phyloP scores from a whole-genome alignment of 306 rosid species.

The Styphnolobium japonicum region DNA sequence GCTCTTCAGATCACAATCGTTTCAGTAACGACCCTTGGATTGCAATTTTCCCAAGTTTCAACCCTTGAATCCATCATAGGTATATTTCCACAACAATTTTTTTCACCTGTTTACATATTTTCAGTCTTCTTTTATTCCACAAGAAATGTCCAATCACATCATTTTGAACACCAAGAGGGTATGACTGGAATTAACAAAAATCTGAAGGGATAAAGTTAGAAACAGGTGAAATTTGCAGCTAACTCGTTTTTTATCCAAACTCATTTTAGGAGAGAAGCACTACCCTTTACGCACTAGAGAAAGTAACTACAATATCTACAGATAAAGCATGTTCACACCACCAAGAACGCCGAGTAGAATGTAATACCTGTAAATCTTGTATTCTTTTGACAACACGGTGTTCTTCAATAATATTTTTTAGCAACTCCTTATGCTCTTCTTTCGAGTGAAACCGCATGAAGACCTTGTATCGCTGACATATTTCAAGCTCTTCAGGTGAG shows the following conservation, averaged over 20 bases:
- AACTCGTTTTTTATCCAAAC: not conserved
- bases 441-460: slow-evolving; percentile 81
- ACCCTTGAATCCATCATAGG: not conserved
- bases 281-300: slow-evolving; percentile 1
- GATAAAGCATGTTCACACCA: slow-evolving; percentile 1
- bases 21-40: not conserved
- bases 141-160: not conserved
- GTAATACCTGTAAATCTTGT: slow-evolving; percentile 77
- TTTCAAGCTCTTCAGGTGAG: slow-evolving; percentile 63
- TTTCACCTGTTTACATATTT: not conserved
- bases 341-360: not conserved
- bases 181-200: not conserved
- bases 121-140: not conserved
- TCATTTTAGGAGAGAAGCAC: not conserved
- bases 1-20: not conserved
- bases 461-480: slow-evolving; percentile 65
- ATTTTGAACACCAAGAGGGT: not conserved
- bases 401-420: slow-evolving; percentile 66
- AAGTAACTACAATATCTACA: not conserved
- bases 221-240: not conserved
- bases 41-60: not conserved
- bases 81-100: not conserved
- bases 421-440: slow-evolving; percentile 64
- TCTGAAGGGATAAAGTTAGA: not conserved
- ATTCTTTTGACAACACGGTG: slow-evolving; percentile 64